Evolutionary conservation across 2,329 filamentous ascomycete genomes (phyloP), one percentile per base, ranked within the genome.

Genomic region (Talaromyces marneffei): DNA sequence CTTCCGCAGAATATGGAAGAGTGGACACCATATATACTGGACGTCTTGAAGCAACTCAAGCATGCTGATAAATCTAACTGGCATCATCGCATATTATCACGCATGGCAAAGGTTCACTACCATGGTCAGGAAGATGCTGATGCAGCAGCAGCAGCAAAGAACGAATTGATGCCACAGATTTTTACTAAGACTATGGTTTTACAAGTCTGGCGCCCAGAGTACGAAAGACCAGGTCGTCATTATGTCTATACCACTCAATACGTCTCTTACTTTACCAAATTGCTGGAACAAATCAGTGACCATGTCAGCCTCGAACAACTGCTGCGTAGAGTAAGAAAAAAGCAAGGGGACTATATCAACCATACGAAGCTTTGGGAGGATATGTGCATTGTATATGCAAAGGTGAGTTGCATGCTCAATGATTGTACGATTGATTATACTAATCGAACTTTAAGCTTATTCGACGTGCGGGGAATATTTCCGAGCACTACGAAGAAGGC

Each of bases 181-280:
- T 93, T 96, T 66, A 96, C 92, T 40, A 96, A 96, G 77, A 96
- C 91, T 0, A 96, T 96, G 88, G 88, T 90, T 1, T 87, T 96
- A 73, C 93, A 95, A 70, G 91, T 97, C 3, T 97, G 92, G 92
- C 93, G 92, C 67, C 94, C 92, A 39, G 92, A 96, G 66, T 87
- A 90, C 52, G 92, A 97, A 72, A 81, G 87, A 23, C 81, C 91
- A 0, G 92, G 92, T 0, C 85, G 92, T 18, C 92, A 97, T 72
- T 94, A 96, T 69, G 91, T 96, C 39, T 97, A 94, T 72, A 96
- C 91, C 0, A 87, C 90, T 54, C 87, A 89, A 65, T 97, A 97
- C 69, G 88, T 91, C 1, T 86, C 87, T 18, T 94, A 94, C 70
- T 91, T 95, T 74, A 85, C 91, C 12, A 82, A 84, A 59, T 79